phyloP scores from a whole-genome alignment of 805 yeast genomes.

The Suhomyces faveliae region DNA sequence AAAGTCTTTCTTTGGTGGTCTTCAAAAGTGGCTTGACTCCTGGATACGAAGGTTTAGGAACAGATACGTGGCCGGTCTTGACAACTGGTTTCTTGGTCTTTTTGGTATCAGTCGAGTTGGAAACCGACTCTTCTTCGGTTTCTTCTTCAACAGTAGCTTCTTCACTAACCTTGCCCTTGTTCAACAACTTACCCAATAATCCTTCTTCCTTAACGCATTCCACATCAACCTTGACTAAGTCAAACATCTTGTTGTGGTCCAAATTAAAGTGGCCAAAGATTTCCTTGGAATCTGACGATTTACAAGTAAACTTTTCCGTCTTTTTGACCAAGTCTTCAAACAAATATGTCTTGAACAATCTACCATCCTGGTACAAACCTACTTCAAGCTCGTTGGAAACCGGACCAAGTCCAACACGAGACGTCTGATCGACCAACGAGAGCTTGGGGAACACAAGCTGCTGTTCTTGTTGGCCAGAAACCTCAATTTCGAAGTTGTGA shows the following conservation, averaged over 20 bases:
- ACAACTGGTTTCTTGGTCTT: constrained; percentile 16
- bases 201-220: constrained; percentile 36
- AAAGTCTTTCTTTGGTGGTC: constrained; percentile 45
- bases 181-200: constrained; percentile 27
- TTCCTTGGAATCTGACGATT: constrained; percentile 22
- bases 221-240: constrained; percentile 43
- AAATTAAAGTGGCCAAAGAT: constrained; percentile 44
- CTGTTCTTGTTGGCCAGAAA: constrained; percentile 23
- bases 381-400: constrained; percentile 29
- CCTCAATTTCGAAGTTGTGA: constrained; percentile 45
- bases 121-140: constrained; percentile 12
- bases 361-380: constrained; percentile 40
- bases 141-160: constrained; percentile 18
- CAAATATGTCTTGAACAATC: constrained; percentile 27
- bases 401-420: constrained; percentile 38
- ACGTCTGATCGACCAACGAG: constrained; percentile 31
- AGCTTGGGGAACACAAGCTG: constrained; percentile 48
- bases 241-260: constrained; percentile 51
- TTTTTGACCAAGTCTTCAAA: constrained; percentile 25
- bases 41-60: constrained; percentile 49
- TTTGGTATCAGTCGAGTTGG: constrained; percentile 19
- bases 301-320: constrained; percentile 41
- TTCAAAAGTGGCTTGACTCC: constrained; percentile 30
- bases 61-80: constrained; percentile 28
- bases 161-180: constrained; percentile 17